Evolutionary conservation across 1,139 yeast genomes (phyloP).

Genomic region (Candida buenavistaensis): DNA sequence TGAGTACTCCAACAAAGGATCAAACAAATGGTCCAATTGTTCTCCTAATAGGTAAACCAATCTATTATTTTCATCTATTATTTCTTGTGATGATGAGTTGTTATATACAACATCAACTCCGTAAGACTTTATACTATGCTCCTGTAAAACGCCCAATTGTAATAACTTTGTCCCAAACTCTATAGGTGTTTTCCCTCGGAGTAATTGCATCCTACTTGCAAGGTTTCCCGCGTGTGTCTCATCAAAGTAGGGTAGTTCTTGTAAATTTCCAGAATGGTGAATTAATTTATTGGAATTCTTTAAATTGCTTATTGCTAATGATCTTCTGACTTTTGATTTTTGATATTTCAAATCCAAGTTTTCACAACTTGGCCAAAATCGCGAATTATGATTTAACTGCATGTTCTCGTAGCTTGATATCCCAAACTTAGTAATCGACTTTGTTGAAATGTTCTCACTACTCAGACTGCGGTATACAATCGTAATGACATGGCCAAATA

Average conservation of each 20-base stretch:
- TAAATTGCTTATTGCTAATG: slow-evolving; percentile 73
- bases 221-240: slow-evolving; percentile 79
- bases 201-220: slow-evolving; percentile 60
- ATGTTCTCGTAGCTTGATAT: slow-evolving; percentile 60
- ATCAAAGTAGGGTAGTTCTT: slow-evolving; percentile 46
- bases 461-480: slow-evolving; percentile 53
- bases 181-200: slow-evolving; percentile 47
- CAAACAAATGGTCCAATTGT: slow-evolving; percentile 75
- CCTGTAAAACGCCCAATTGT: slow-evolving; percentile 59
- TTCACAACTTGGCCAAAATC: slow-evolving; percentile 78
- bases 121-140: slow-evolving; percentile 53
- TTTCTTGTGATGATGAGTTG: slow-evolving; percentile 34
- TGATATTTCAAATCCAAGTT: slow-evolving; percentile 55
- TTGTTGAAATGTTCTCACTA: slow-evolving; percentile 53
- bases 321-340: slow-evolving; percentile 63
- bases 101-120: slow-evolving; percentile 76
- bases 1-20: slow-evolving; percentile 85
- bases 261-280: slow-evolving; percentile 27
- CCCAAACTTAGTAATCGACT: slow-evolving; percentile 71
- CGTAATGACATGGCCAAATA: slow-evolving; percentile 54
- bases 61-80: slow-evolving; percentile 64
- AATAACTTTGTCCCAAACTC: slow-evolving; percentile 55
- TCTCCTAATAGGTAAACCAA: slow-evolving; percentile 76
- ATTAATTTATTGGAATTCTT: slow-evolving; percentile 63
- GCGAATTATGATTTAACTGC: slow-evolving; percentile 59